Evolutionary conservation across 306 rosid species (phyloP).

Genomic region (Dryas alaskensis): DNA sequence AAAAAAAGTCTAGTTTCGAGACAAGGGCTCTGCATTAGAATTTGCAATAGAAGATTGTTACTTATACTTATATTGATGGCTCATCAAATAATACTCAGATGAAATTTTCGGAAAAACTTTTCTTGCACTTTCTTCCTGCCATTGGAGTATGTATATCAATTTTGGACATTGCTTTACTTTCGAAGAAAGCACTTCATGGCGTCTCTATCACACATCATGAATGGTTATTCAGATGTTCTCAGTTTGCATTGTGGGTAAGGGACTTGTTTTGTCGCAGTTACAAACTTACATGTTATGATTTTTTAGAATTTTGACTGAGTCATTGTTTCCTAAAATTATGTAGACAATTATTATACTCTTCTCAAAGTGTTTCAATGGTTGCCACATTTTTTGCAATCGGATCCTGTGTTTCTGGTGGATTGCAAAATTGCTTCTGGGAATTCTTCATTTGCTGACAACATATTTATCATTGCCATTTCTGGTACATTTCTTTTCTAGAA

Average conservation of each 20-base stretch:
- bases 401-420: constrained; percentile 84
- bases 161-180: constrained; percentile 51
- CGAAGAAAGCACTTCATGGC: constrained; percentile 43
- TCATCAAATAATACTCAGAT: constrained; percentile 38
- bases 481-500: constrained; percentile 38
- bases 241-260: constrained; percentile 79
- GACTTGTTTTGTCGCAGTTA: not conserved
- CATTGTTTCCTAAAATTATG: constrained; percentile 28
- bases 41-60: not conserved
- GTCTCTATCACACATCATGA: constrained; percentile 46
- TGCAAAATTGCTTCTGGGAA: constrained; percentile 48
- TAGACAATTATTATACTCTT: constrained; percentile 56
- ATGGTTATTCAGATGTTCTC: constrained; percentile 70
- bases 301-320: constrained; percentile 19
- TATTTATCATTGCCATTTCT: constrained; percentile 45
- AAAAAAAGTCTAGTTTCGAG: no score
- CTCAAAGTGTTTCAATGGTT: constrained; percentile 45
- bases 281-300: constrained; percentile 1
- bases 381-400: constrained; percentile 38
- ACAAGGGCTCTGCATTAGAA: not conserved
- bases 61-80: constrained; percentile 24
- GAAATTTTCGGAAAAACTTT: constrained; percentile 40
- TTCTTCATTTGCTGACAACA: constrained; percentile 43
- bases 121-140: constrained; percentile 55
- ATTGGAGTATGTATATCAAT: constrained; percentile 63